Base-by-base conservation (phyloP, 371 early-diverging fungal species). In the Thermomucor indicae-seudaticae region DNA sequence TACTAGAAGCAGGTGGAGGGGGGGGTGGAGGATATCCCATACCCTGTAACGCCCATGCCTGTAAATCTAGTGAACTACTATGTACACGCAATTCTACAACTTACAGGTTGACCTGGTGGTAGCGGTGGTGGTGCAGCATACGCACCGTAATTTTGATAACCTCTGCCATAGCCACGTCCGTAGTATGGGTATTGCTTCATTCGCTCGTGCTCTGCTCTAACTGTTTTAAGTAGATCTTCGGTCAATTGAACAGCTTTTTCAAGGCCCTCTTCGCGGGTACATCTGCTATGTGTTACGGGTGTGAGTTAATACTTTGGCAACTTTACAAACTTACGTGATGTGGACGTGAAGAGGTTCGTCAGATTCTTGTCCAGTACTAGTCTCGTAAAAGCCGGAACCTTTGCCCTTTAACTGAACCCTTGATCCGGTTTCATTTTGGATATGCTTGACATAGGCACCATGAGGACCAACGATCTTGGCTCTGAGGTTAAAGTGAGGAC, bases 391-490 rank as follows among this genome's bases (percentile, higher is more conserved):
- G 1, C 92, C 93, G 8, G 94, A 93, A 1, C 95, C 95, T 34
- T 71, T 71, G 2, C 95, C 95, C 37, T 86, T 85, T 28, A 91
- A 67, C 39, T 91, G 88, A 6, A 94, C 86, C 11, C 85, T 70
- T 12, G 88, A 83, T 1, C 82, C 78, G 2, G 95, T 89, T 51
- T 85, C 87, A 43, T 78, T 79, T 56, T 92, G 88, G 51, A 94
- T 91, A 61, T 90, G 90, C 64, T 92, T 91, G 25, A 94, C 87
- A 68, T 86, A 91, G 12, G 81, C 79, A 23, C 95, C 95, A 31
- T 74, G 75, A 37, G 91, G 91, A 7, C 95, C 95, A 30, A 93
- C 85, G 38, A 94, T 80, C 64, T 93, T 93, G 16, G 89, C 89
- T 12, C 91, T 78, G 27, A 88, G 71, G 55, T 92, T 89, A 64